Base-by-base conservation (phyloP, 2,329 filamentous ascomycete species). In the Xylariaceae sp. region DNA sequence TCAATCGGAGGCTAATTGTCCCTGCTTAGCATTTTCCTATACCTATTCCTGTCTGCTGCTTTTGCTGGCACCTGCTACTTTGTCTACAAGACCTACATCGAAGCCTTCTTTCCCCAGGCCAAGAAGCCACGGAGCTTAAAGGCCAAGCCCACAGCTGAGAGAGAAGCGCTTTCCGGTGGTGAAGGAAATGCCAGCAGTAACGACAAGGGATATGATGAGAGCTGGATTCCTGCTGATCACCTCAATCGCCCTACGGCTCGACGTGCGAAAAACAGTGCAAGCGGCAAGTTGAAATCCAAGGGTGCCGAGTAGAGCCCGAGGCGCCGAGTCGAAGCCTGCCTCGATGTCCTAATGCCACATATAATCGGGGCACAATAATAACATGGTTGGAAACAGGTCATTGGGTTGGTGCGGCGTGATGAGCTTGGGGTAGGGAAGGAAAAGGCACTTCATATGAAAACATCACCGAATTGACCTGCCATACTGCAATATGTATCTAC, bases 61-160 rank as follows among this genome's bases (percentile, higher is more conserved):
- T 95, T 95, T 71, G 84, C 75, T 62, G 91, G 88, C 59, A 90
- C 86, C 51, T 83, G 87, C 71, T 96, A 92, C 84, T 96, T 96
- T 74, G 90, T 96, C 76, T 99, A 99, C 83, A 94, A 87, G 78
- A 95, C 92, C 68, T 97, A 92, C 91, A 88, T 99, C 74, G 89
- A 91, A 67, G 86, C 91, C 11, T 88, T 99, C 70, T 96, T 97
- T 80, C 92, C 94, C 47, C 90, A 96, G 79, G 85, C 87, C 63
- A 88, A 90, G 77, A 76, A 62, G 57, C 74, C 80, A 62, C 81
- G 79, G 68, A 84, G 84, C 69, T 12, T 45, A 43, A 64, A 57
- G 47, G 29, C 44, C 44, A 60, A 57, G 51, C 4, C 53, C 9
- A 19, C 78, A 47, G 72, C 80, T 50, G 80, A 81, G 70, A 72